Percentiles rank a stretch among this genome's conserved stretches.
phyloP scores from a whole-genome alignment of 1,284 basidiomycete species.

The Austroboletus sp. region DNA sequence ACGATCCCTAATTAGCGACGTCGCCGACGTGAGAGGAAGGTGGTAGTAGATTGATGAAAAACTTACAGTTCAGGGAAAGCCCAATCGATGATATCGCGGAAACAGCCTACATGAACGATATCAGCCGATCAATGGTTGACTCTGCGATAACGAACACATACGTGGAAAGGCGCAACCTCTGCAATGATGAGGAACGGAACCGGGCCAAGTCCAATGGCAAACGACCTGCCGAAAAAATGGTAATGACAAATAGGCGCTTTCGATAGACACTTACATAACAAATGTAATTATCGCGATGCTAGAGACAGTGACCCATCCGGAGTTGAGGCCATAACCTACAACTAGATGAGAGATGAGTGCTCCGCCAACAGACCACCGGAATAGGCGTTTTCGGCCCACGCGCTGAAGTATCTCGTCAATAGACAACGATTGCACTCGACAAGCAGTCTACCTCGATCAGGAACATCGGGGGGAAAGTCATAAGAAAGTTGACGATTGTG shows the following conservation, averaged over 20 bases:
- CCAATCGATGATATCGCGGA: conserved; percentile 79
- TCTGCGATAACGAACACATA: conserved; percentile 33
- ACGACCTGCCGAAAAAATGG: conserved; percentile 49
- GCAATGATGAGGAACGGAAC: conserved; percentile 88
- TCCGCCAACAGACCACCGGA: conserved; percentile 53
- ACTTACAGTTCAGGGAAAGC: conserved; percentile 75
- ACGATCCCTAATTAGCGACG: conserved; percentile 59
- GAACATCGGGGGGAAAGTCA: conserved; percentile 78
- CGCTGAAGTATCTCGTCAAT: conserved; percentile 38
- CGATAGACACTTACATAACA: conserved; percentile 59
- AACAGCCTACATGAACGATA: conserved; percentile 52
- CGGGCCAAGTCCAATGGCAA: conserved; percentile 86
- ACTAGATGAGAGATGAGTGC: conserved; percentile 61
- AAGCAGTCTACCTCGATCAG: conserved; percentile 61
- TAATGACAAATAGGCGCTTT: not conserved
- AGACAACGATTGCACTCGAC: not conserved
- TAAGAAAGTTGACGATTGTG: conserved; percentile 73
- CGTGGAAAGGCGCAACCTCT: conserved; percentile 80
- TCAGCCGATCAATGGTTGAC: not conserved
- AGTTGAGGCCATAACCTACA: conserved; percentile 70
- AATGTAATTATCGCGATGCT: conserved; percentile 78
- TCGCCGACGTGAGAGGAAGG: conserved; percentile 1
- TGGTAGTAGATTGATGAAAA: not conserved
- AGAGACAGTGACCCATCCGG: conserved; percentile 52
- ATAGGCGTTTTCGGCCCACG: conserved; percentile 55